Evolutionary conservation across 2,329 filamentous ascomycete species (phyloP).

Genomic region (Calycina herbarum): DNA sequence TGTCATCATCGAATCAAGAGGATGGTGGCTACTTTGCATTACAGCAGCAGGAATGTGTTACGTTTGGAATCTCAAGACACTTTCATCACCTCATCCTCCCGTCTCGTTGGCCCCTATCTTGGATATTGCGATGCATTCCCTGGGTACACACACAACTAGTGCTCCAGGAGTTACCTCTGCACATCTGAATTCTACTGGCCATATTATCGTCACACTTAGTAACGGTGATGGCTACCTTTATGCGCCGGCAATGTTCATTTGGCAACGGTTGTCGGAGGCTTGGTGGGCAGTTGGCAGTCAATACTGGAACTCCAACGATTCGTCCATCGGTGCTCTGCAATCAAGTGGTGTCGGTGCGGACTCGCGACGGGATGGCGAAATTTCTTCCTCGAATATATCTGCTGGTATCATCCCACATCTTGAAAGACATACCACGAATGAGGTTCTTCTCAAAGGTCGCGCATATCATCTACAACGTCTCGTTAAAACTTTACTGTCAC

Average conservation of each 20-base stretch:
- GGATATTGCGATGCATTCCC: conserved; percentile 77
- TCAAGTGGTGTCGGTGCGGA: conserved; percentile 66
- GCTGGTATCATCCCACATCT: conserved; percentile 91
- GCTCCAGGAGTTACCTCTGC: conserved; percentile 88
- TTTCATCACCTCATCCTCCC: conserved; percentile 83
- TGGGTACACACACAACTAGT: conserved; percentile 73
- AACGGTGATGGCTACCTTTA: conserved; percentile 96
- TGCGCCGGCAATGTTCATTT: conserved; percentile 78
- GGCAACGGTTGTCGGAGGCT: conserved; percentile 93
- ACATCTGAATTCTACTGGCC: conserved; percentile 82
- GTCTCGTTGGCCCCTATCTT: conserved; percentile 86
- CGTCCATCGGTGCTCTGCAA: conserved; percentile 78
- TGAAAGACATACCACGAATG: conserved; percentile 91
- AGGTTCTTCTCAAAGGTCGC: conserved; percentile 86
- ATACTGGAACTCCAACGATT: conserved; percentile 98
- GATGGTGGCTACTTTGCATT: conserved; percentile 86
- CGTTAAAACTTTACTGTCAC: conserved; percentile 83
- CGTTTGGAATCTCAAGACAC: conserved; percentile 87
- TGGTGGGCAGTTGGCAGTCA: conserved; percentile 99
- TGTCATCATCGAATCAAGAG: conserved; percentile 87
- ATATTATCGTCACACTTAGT: conserved; percentile 84
- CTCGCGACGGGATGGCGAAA: conserved; percentile 47
- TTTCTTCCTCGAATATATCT: conserved; percentile 64
- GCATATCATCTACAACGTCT: conserved; percentile 90
- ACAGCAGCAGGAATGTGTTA: conserved; percentile 86